Evolutionary conservation across 305 asterid species (phyloP), one percentile per base, ranked within the genome.

Genomic region (Plantago coronopus): DNA sequence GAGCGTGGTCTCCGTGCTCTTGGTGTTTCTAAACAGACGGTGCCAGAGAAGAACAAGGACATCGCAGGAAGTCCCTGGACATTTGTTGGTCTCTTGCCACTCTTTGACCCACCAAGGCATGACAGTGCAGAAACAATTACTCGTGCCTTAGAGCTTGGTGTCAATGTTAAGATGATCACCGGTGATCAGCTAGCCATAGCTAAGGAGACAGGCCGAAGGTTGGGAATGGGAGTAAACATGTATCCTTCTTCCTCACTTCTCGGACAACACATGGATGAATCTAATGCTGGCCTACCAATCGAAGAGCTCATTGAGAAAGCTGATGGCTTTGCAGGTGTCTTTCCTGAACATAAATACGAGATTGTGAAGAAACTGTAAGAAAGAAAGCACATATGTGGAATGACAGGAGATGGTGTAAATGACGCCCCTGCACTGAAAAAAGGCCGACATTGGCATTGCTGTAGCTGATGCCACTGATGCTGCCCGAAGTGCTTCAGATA

Each of bases 141-240:
- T 17, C 82, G 81, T 57, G 98, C 98, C 61, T 88, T 91, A 16
- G 95, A 91, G 5, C 86, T 91, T 11, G 98, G 96, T 27, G 95
- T 88, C 57, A 91, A 78, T 48, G 98, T 91, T 23, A 91, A 91
- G 86, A 88, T 91, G 98, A 91, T 91, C 79, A 91, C 98, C 0
- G 96, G 98, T 47, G 98, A 91, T 65, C 98, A 91, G 75, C 74
- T 91, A 0, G 96, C 98, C 62, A 91, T 91, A 7, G 98, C 93
- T 8, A 91, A 86, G 55, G 98, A 91, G 64, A 91, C 98, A 0
- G 98, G 96, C 1, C 94, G 98, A 1, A 78, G 98, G 61, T 88
- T 91, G 3, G 96, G 98, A 8, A 91, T 91, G 98, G 98, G 98
- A 23, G 88, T 95, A 60, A 91, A 91, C 79, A 91, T 91, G 98